Conservation (phyloP, 1,284 basidiomycete species). For the Moesziomyces sp. region DNA sequence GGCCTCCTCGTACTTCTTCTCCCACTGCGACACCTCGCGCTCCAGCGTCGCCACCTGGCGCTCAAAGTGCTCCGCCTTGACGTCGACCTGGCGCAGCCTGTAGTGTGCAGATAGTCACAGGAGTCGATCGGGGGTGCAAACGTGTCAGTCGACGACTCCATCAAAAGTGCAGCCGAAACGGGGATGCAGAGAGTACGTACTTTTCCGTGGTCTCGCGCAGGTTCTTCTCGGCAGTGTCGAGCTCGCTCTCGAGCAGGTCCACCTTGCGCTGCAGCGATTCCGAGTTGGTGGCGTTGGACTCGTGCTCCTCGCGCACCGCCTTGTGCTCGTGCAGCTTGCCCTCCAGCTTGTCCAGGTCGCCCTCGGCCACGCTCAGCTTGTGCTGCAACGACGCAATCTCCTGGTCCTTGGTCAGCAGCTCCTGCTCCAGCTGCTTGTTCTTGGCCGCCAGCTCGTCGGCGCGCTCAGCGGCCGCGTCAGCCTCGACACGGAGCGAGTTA, state of each 20-base stretch:
- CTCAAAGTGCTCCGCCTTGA: constrained; percentile 99
- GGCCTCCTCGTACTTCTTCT: constrained; percentile 92
- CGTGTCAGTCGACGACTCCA: too few species aligned
- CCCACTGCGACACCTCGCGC: constrained; percentile 91
- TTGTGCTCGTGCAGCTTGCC: constrained; percentile 79
- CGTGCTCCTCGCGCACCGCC: constrained; percentile 77
- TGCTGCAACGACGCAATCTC: constrained; percentile 85
- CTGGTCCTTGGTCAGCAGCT: constrained; percentile 85
- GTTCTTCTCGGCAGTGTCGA: constrained; percentile 95
- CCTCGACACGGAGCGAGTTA: constrained; percentile 81
- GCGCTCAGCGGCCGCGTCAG: constrained; percentile 76
- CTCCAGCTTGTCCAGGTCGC: constrained; percentile 82
- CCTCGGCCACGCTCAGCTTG: constrained; percentile 78
- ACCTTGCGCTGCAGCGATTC: constrained; percentile 87
- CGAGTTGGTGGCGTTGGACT: constrained; percentile 78
- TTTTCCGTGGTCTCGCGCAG: constrained; percentile 96
- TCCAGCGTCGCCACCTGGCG: constrained; percentile 87
- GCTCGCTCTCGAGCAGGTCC: constrained; percentile 90
- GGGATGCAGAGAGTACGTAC: constrained; percentile 72
- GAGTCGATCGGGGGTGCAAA: neutral
- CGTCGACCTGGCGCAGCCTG: constrained; percentile 94
- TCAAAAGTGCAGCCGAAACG: too few species aligned
- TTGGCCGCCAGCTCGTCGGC: constrained; percentile 65
- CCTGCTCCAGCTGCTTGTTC: constrained; percentile 76
- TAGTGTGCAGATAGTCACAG: neutral